These are phyloP conservation scores for Thelonectria olida DNA, from an alignment of 2,329 filamentous ascomycete species.

Conservation along the genomic window DNA sequence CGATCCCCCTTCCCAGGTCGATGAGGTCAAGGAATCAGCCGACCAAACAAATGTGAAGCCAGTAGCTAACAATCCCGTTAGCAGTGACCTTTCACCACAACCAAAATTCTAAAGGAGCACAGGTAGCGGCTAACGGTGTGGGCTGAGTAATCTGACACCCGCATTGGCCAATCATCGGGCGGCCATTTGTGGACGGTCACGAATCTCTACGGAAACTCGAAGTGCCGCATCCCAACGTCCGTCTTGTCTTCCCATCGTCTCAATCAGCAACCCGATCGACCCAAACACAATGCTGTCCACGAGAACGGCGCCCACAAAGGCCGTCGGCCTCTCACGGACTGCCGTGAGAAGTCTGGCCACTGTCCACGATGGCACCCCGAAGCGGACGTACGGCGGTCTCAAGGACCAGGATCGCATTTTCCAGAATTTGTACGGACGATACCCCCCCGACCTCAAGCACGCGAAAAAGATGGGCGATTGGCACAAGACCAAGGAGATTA, in stretches of 20 bases:
- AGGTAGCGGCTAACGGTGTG: slow-evolving; percentile 43
- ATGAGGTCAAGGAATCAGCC: slow-evolving; percentile 37
- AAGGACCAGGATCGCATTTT: slow-evolving; percentile 99
- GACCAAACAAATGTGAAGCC: slow-evolving; percentile 19
- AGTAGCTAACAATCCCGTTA: slow-evolving; percentile 33
- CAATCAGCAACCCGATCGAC: slow-evolving; percentile 44
- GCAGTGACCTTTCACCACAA: slow-evolving; percentile 15
- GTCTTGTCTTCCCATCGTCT: slow-evolving; percentile 39
- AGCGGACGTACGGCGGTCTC: slow-evolving; percentile 83
- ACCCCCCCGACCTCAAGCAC: slow-evolving; percentile 88
- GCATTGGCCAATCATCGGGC: slow-evolving; percentile 54
- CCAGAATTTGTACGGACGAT: slow-evolving; percentile 96
- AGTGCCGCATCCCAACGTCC: slow-evolving; percentile 48
- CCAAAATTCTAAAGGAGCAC: neutral
- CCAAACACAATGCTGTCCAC: slow-evolving; percentile 55
- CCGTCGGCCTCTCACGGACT: slow-evolving; percentile 53
- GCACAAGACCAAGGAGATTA: slow-evolving; percentile 99
- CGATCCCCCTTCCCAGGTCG: slow-evolving; percentile 22
- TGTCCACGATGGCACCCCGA: slow-evolving; percentile 76
- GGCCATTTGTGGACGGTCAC: slow-evolving; percentile 48
- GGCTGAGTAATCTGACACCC: slow-evolving; percentile 40
- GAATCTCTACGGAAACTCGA: slow-evolving; percentile 47
- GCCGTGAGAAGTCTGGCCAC: slow-evolving; percentile 78
- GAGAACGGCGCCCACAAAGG: slow-evolving; percentile 52
- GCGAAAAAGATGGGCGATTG: slow-evolving; percentile 99